phyloP scores from a whole-genome alignment of 768 basidiomycete genomes.

The Cystobasidium ongulense region DNA sequence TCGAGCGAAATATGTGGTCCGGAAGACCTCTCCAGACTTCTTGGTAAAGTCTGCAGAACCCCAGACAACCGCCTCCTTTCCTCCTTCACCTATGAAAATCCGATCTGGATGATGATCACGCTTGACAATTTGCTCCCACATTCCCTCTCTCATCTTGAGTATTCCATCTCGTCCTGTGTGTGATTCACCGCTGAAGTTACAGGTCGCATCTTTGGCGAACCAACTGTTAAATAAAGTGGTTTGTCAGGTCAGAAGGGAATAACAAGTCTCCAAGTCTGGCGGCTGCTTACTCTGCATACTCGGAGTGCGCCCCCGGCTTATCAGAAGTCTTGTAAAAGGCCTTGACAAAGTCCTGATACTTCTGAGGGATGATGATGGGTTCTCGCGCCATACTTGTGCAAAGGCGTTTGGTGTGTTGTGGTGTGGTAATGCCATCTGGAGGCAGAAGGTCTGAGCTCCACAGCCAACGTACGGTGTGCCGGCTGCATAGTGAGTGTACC shows the following conservation, averaged over 20 bases:
- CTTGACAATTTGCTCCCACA: conserved; percentile 1
- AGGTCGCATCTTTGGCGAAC: neutral
- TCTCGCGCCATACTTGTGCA: neutral
- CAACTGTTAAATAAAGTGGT: neutral
- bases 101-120: neutral
- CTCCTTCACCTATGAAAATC: neutral
- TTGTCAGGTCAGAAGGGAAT: neutral
- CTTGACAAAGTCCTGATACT: neutral
- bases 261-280: neutral
- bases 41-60: neutral
- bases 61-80: neutral
- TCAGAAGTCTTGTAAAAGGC: conserved; percentile 11
- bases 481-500: too few species aligned
- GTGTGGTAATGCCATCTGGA: too few species aligned
- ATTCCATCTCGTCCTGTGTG: neutral
- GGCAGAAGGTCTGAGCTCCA: too few species aligned
- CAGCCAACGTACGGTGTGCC: too few species aligned
- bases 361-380: neutral
- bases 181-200: conserved; percentile 4
- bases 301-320: neutral
- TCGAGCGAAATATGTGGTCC: neutral
- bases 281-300: neutral
- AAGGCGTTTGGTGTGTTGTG: neutral
- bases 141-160: conserved; percentile 1
- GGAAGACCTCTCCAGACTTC: neutral